These are phyloP conservation scores for Saccharomyces pastorianus DNA, from an alignment of 1,139 yeast species.

Conservation along the genomic window DNA sequence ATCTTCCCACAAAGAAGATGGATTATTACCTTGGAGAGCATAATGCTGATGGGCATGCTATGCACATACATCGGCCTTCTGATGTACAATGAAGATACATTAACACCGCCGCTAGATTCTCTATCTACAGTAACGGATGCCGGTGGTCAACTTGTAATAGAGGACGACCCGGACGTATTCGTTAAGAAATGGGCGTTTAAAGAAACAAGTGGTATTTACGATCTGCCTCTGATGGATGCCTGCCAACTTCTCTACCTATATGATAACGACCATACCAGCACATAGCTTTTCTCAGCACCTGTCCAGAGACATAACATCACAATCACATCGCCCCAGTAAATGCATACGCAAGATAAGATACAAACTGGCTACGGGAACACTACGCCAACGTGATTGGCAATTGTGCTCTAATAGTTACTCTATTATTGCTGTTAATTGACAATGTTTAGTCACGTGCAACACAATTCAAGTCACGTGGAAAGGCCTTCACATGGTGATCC, in stretches of 20 bases:
- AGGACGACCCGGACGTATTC: conserved; percentile 30
- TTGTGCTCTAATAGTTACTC: neutral
- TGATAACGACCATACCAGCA: neutral
- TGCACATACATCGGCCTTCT: conserved; percentile 65
- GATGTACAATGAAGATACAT: conserved; percentile 63
- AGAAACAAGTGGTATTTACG: conserved; percentile 70
- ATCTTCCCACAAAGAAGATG: conserved; percentile 22
- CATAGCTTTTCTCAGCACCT: neutral
- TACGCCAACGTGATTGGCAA: neutral
- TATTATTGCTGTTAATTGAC: neutral
- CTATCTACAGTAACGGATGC: conserved; percentile 62
- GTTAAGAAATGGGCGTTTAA: conserved; percentile 35
- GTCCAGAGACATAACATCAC: neutral
- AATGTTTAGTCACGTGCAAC: neutral
- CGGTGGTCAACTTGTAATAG: conserved; percentile 40
- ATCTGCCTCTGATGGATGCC: conserved; percentile 61
- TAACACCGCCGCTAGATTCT: conserved; percentile 53
- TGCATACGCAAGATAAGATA: neutral
- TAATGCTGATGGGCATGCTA: conserved; percentile 51
- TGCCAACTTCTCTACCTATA: conserved; percentile 49
- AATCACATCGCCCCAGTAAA: neutral
- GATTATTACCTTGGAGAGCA: conserved; percentile 21
- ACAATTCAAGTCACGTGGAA: neutral
- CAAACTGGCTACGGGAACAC: neutral
- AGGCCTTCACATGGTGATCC: neutral